These are phyloP conservation scores for Stachybotrys elegans DNA, from an alignment of 2,329 filamentous ascomycete species.

Conservation along the genomic window DNA sequence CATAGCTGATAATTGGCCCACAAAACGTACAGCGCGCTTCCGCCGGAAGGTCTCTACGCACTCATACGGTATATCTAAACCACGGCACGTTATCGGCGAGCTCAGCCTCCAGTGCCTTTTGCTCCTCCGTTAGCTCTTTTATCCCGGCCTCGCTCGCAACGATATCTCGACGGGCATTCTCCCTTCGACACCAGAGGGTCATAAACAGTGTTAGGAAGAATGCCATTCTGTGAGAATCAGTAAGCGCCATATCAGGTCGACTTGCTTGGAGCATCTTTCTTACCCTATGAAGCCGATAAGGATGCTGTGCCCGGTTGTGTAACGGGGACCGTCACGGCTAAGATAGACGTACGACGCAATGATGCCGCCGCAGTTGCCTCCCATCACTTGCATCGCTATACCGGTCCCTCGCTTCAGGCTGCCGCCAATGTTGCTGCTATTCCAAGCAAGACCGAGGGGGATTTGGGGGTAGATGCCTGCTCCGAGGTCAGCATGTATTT, in stretches of 20 bases:
- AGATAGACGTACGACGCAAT: slow-evolving; percentile 6
- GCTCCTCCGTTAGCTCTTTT: neutral
- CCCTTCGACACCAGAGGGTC: slow-evolving; percentile 5
- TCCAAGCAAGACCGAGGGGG: slow-evolving; percentile 8
- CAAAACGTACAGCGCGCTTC: too few relatives aligned
- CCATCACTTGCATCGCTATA: slow-evolving; percentile 9
- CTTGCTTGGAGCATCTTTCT: neutral
- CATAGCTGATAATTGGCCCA: too few relatives aligned
- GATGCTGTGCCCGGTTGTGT: slow-evolving; percentile 5
- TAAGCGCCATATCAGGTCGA: neutral
- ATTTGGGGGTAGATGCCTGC: slow-evolving; percentile 7
- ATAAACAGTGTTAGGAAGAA: slow-evolving; percentile 4
- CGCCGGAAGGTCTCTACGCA: too few relatives aligned
- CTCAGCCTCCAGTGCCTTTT: neutral
- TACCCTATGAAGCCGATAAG: slow-evolving; percentile 2
- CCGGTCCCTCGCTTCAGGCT: slow-evolving; percentile 7
- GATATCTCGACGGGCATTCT: slow-evolving; percentile 7
- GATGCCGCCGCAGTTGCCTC: slow-evolving; percentile 7
- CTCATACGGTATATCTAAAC: neutral
- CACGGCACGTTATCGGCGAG: neutral
- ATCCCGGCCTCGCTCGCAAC: neutral
- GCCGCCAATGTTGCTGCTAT: slow-evolving; percentile 10
- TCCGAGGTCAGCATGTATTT: neutral
- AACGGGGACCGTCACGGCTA: slow-evolving; percentile 5
- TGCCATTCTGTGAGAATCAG: slow-evolving; percentile 1